Percentiles rank a stretch among this genome's conserved stretches.
These are phyloP conservation scores for Verticillium klebahnii DNA, from an alignment of 2,329 filamentous ascomycete species.

Conservation along the genomic window DNA sequence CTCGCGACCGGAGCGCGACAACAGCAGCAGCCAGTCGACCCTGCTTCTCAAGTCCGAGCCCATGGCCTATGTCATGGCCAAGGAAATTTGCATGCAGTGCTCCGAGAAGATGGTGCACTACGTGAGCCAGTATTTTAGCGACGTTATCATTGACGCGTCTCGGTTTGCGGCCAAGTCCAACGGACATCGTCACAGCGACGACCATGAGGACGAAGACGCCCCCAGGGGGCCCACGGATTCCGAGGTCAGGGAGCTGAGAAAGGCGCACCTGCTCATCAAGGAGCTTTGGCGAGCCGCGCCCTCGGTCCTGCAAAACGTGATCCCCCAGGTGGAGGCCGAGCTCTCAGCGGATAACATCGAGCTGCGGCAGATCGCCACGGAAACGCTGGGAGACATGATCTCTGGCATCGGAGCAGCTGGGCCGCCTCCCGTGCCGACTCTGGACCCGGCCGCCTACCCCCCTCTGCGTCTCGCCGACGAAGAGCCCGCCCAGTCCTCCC, in stretches of 20 bases:
- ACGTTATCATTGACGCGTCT: slow-evolving; percentile 87
- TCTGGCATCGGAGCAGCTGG: slow-evolving; percentile 90
- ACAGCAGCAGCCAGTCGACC: slow-evolving; percentile 71
- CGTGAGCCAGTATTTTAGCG: slow-evolving; percentile 94
- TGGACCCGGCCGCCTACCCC: slow-evolving; percentile 86
- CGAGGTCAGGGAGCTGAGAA: slow-evolving; percentile 81
- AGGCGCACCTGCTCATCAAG: slow-evolving; percentile 82
- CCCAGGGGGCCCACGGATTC: slow-evolving; percentile 67
- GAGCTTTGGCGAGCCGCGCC: slow-evolving; percentile 94
- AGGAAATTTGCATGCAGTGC: slow-evolving; percentile 83
- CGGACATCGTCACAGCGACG: slow-evolving; percentile 53
- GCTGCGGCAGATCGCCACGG: slow-evolving; percentile 80
- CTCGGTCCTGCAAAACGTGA: slow-evolving; percentile 82
- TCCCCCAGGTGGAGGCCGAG: slow-evolving; percentile 90
- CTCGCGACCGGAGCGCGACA: slow-evolving; percentile 52
- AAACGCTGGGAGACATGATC: slow-evolving; percentile 92
- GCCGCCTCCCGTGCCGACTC: slow-evolving; percentile 63
- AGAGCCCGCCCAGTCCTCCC: slow-evolving; percentile 36
- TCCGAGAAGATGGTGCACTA: slow-evolving; percentile 93
- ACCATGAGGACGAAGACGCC: slow-evolving; percentile 58
- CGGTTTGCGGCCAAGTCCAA: slow-evolving; percentile 51
- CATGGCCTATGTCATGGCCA: slow-evolving; percentile 93
- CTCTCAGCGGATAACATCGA: slow-evolving; percentile 85
- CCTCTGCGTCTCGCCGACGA: slow-evolving; percentile 62
- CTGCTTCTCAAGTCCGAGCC: slow-evolving; percentile 84